A percentile compares a stretch with the other conserved stretches of the same genome.
Evolutionary conservation across 73 alveolate genomes (phyloP).

Genomic region (Paramecium sexaurelia): DNA sequence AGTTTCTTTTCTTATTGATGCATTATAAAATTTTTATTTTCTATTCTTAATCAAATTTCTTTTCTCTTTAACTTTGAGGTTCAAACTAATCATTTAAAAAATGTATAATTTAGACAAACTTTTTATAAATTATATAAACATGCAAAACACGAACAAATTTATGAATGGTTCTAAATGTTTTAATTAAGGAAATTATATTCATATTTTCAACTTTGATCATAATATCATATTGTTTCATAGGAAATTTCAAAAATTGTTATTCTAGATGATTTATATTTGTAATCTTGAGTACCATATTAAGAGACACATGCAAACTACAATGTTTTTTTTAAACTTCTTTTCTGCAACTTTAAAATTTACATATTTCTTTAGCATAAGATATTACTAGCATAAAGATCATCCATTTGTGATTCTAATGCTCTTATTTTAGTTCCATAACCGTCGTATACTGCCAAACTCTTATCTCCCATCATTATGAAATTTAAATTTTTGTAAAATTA

Average conservation of each 20-base stretch:
- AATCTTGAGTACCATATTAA: conserved; percentile 39
- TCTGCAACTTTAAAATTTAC: conserved; percentile 23
- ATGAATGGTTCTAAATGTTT: no score
- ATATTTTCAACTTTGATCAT: background rate
- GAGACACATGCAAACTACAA: conserved; percentile 38
- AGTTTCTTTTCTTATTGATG: background rate
- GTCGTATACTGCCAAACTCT: conserved; percentile 43
- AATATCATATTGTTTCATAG: background rate
- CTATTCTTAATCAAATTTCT: no score
- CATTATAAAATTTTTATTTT: background rate
- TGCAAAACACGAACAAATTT: no score
- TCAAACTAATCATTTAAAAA: no score
- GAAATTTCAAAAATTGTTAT: conserved; percentile 1
- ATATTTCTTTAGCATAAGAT: conserved; percentile 51
- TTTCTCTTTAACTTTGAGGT: no score
- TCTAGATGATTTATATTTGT: conserved; percentile 45
- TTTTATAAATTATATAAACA: no score
- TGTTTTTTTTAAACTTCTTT: conserved; percentile 29
- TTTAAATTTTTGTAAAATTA: conserved; percentile 50
- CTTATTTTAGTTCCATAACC: conserved; percentile 52
- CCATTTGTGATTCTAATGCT: conserved; percentile 46
- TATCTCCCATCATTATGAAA: conserved; percentile 54
- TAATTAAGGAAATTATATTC: no score
- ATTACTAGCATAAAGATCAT: conserved; percentile 48
- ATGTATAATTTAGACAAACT: no score